Base-by-base conservation (phyloP, 495 filamentous ascomycete species). In the Acidiella bohemica region DNA sequence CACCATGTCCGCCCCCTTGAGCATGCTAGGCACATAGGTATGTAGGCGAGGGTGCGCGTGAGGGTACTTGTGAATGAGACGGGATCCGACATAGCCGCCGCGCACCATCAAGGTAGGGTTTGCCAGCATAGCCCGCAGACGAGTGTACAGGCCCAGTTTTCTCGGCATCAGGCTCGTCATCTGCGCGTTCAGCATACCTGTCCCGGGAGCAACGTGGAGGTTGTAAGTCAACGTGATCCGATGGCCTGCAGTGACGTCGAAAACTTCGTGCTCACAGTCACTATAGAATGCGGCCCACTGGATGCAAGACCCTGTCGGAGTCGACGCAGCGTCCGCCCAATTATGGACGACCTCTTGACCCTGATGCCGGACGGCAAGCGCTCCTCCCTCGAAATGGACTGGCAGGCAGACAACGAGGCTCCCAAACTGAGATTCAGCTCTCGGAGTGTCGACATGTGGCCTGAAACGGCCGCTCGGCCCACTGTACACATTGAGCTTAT, bases 211-310 rank as follows among this genome's bases (percentile, higher is more conserved):
- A 16, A 59, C 42, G 37, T 66, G 75, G 7, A 78, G 56, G 40
- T 77, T 74, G 59, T 76, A 78, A 1, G 72, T 77, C 16, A 78
- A 49, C 0, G 70, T 77, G 19, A 77, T 42, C 0, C 70, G 61
- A 35, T 77, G 60, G 0, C 71, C 72, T 5, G 50, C 41, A 0
- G 58, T 69, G 29, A 77, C 60, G n/a, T 61, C 55, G 5, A 64
- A 53, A n/a, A 77, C 65, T 53, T 78, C 72, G 50, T 78, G 73
- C 47, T 71, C 66, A 44, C 68, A 74, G 46, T 77, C 71, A 41
- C 64, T 70, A 49, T 74, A 78, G 53, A 78, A 78, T 1, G 73
- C 72, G 0, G 66, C 70, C 72, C 71, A 78, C 16, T 67, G 53
- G 33, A 76, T 61, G 1, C 45, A 10, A 0, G 55, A 29, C 4